Evolutionary conservation across 2,329 filamentous ascomycete genomes (phyloP).

Genomic region (Blumeria hordei): DNA sequence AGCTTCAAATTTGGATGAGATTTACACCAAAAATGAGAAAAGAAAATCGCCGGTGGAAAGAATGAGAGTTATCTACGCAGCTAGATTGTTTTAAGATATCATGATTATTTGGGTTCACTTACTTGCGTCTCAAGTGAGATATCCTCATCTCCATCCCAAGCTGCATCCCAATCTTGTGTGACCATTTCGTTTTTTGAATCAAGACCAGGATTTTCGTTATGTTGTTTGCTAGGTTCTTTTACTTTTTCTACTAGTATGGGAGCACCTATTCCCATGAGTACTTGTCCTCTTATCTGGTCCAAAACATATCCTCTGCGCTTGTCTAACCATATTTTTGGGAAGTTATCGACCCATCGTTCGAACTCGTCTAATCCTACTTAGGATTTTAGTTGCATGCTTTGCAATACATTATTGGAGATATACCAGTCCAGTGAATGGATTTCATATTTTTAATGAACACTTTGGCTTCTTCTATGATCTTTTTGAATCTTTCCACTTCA

Average conservation of each 20-base stretch:
- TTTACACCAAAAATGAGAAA: too few species aligned
- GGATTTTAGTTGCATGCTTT: not conserved
- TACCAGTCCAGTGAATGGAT: conserved; percentile 33
- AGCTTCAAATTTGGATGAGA: too few species aligned
- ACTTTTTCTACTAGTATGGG: conserved; percentile 55
- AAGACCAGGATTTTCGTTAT: not conserved
- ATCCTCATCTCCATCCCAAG: conserved; percentile 49
- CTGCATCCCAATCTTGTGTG: conserved; percentile 45
- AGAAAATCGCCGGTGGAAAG: not conserved
- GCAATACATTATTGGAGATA: not conserved
- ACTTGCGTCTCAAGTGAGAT: not conserved
- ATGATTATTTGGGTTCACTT: too few species aligned
- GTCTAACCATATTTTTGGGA: conserved; percentile 63
- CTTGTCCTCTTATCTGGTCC: conserved; percentile 43
- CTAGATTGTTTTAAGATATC: too few species aligned
- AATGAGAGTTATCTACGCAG: not conserved
- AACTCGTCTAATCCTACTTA: conserved; percentile 27
- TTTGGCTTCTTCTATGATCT: conserved; percentile 36
- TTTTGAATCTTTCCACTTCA: conserved; percentile 48
- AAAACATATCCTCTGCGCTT: conserved; percentile 63
- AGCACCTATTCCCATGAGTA: conserved; percentile 34
- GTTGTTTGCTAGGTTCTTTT: conserved; percentile 44
- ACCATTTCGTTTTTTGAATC: conserved; percentile 28
- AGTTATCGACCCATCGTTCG: conserved; percentile 55
- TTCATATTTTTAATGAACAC: conserved; percentile 40